A percentile compares a stretch with the other conserved stretches of the same genome.
Evolutionary conservation across 2,329 filamentous ascomycete genomes (phyloP).

Genomic region (Helotiales sp.): DNA sequence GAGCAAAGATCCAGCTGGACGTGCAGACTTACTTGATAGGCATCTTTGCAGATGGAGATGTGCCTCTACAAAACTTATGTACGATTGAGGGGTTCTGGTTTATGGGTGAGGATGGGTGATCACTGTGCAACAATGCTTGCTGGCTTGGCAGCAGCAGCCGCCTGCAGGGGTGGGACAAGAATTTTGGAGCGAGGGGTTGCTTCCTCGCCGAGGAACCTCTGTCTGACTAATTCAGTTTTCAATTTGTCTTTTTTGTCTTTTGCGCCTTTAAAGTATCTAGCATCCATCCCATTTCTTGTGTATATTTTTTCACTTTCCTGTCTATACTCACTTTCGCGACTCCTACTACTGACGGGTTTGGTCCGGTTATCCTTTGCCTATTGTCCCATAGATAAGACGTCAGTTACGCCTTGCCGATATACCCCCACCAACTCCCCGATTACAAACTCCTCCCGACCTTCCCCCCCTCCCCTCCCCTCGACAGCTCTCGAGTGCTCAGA

Average conservation of each 20-base stretch:
- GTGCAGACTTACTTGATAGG: conserved; percentile 54
- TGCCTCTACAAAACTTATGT: conserved; percentile 8
- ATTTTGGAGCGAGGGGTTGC: conserved; percentile 9
- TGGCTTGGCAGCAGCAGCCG: not conserved
- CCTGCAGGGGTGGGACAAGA: conserved; percentile 13
- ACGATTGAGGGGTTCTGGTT: conserved; percentile 11
- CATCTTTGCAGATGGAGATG: conserved; percentile 45
- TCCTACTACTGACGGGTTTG: not conserved
- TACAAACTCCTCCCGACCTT: conserved; percentile 13
- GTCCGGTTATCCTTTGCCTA: not conserved
- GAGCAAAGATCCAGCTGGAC: not conserved
- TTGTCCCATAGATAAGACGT: conserved; percentile 11
- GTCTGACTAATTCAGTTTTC: too few species aligned
- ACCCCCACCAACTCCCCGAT: conserved; percentile 5
- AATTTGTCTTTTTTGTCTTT: too few species aligned
- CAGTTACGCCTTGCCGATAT: conserved; percentile 9
- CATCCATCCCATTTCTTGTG: not conserved
- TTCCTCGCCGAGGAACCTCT: conserved; percentile 7
- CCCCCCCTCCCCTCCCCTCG: not conserved
- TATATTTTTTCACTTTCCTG: not conserved
- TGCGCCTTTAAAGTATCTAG: too few species aligned
- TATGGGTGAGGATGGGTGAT: conserved; percentile 14
- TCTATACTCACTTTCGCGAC: not conserved
- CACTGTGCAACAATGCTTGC: not conserved
- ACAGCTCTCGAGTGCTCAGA: not conserved